A percentile compares a stretch with the other conserved stretches of the same genome.
phyloP scores from a whole-genome alignment of 495 filamentous ascomycete species.

The Penicillium pulvis region DNA sequence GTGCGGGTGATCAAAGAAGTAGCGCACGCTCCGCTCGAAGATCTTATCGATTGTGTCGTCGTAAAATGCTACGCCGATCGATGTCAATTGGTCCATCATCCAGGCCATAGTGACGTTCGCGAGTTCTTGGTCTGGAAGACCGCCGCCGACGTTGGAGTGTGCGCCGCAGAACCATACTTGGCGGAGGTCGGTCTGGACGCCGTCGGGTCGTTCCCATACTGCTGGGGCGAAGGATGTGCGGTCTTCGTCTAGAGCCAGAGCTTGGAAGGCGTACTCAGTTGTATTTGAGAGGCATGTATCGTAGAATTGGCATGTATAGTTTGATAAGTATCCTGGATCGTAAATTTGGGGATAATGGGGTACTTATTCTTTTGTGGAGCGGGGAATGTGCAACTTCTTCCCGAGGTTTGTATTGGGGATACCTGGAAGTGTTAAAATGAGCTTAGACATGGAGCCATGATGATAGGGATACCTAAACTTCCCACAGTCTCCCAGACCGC shows the following conservation, averaged over 20 bases:
- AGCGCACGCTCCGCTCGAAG: conserved; percentile 45
- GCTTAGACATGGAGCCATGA: background rate
- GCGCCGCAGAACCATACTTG: conserved; percentile 74
- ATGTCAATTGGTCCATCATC: conserved; percentile 71
- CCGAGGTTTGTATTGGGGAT: conserved; percentile 46
- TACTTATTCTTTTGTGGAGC: conserved; percentile 50
- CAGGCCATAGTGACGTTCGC: conserved; percentile 68
- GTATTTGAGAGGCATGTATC: conserved; percentile 58
- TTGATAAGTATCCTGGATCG: conserved; percentile 11
- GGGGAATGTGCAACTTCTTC: conserved; percentile 40
- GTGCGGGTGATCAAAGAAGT: conserved; percentile 40
- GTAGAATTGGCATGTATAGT: conserved; percentile 51
- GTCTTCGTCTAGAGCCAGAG: conserved; percentile 71
- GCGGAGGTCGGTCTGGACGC: conserved; percentile 53
- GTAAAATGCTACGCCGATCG: conserved; percentile 60
- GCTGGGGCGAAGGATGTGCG: conserved; percentile 65
- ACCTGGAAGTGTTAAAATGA: conserved; percentile 23
- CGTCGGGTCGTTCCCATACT: conserved; percentile 58
- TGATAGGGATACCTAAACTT: conserved; percentile 30
- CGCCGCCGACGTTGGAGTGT: conserved; percentile 70
- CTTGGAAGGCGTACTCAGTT: conserved; percentile 72
- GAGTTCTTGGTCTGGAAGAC: conserved; percentile 58
- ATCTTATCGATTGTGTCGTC: conserved; percentile 54
- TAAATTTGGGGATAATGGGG: background rate
- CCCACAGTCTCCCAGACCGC: conserved; percentile 66